These are phyloP conservation scores for Postia placenta DNA, from an alignment of 768 basidiomycete species.

Conservation along the genomic window DNA sequence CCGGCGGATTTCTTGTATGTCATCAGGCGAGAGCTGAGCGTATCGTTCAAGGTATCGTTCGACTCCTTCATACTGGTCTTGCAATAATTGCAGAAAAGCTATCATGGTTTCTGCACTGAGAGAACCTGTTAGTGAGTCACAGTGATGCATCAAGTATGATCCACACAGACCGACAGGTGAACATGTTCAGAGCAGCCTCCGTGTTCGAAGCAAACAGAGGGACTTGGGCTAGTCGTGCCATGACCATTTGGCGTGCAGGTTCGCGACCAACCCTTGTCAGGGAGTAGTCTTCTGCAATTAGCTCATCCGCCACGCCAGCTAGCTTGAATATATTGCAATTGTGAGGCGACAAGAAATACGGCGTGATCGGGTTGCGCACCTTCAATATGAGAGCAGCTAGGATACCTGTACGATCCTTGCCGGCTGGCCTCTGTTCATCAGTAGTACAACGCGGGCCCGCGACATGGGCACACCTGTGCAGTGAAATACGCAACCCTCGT, in stretches of 20 bases:
- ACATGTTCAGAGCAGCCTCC: conserved; percentile 78
- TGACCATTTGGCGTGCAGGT: conserved; percentile 65
- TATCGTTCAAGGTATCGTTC: conserved; percentile 55
- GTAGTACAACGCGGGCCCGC: too few species aligned
- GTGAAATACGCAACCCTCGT: conserved; percentile 63
- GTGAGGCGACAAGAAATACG: too few species aligned
- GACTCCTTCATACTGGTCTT: conserved; percentile 61
- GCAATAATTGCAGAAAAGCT: conserved; percentile 57
- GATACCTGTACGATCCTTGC: conserved; percentile 79
- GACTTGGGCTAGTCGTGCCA: conserved; percentile 61
- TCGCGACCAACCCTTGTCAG: conserved; percentile 76
- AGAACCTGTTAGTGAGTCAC: not conserved
- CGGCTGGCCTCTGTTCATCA: too few species aligned
- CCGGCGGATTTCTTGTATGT: conserved; percentile 50
- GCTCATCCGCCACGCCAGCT: conserved; percentile 60
- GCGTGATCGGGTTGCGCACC: conserved; percentile 31
- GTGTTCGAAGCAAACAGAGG: conserved; percentile 69
- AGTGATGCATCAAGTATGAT: not conserved
- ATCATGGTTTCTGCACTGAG: conserved; percentile 68
- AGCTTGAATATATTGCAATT: conserved; percentile 38
- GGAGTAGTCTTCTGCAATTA: conserved; percentile 68
- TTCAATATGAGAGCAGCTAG: conserved; percentile 67
- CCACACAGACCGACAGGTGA: conserved; percentile 58
- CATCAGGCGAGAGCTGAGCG: conserved; percentile 55
- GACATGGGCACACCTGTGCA: conserved; percentile 55